Base-by-base conservation (phyloP, 1,284 basidiomycete species). In the Fereydounia khargensis region DNA sequence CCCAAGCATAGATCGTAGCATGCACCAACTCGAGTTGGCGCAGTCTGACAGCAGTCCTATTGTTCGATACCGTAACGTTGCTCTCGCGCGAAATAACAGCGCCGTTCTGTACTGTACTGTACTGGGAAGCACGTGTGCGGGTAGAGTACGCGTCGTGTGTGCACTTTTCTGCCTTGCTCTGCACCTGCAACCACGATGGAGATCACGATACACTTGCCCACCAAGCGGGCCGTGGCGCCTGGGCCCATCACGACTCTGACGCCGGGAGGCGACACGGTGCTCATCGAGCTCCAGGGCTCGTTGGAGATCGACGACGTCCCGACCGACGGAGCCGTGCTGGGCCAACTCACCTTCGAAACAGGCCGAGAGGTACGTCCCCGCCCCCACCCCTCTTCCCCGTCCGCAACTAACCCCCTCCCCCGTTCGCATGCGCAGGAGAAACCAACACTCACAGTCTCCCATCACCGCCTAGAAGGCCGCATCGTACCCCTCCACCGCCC, bases 251-350 rank as follows among this genome's bases (percentile, higher is more conserved):
- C 57, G 22, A 44, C 57, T 1, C 41, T 74, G 2, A 44, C 59
- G 6, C 64, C 70, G 0, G 32, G 37, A 17, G 68, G 68, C 18
- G 69, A 74, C 37, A 58, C 73, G 8, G 48, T 73, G 7, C 56
- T 74, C 5, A 64, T 74, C 33, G 72, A 74, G 43, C 51, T 74
- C 6, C 72, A 74, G 47, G 72, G 72, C 13, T 42, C 60, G 17
- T 55, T 74, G 22, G 72, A 74, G 35, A 65, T 73, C 49, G 67
- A 68, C 22, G 49, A 47, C 6, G 10, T 24, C 17, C 33, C 61
- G 0, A 17, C 18, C 10, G 63, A 62, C 19, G 58, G 54, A 4
- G 60, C 73, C 14, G 35, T 58, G 13, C 35, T 74, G 2, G 72
- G 64, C 18, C 68, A 55, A 8, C 27, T 74, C 35, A 52, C 23